Conservation (phyloP, 2,329 filamentous ascomycete species). For the Lithohypha guttulata region DNA sequence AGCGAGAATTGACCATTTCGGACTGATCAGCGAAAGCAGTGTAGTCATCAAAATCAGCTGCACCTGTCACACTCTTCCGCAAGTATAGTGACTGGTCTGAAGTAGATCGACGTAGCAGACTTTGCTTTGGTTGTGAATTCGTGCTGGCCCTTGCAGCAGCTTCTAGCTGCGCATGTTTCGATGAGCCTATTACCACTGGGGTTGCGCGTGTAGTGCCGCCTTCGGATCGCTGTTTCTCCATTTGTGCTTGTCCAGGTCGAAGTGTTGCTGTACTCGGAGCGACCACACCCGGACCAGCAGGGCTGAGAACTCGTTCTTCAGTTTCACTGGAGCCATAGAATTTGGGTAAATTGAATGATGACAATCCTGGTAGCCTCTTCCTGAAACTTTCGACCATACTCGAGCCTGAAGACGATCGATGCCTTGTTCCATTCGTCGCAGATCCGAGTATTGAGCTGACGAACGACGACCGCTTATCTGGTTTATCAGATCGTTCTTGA, state of each 20-base stretch:
- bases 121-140: background rate
- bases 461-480: conserved; percentile 3
- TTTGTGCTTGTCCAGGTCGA: background rate
- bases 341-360: conserved; percentile 19
- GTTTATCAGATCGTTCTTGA: too few relatives aligned
- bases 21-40: conserved; percentile 67
- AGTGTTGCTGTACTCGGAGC: background rate
- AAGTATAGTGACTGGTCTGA: conserved; percentile 69
- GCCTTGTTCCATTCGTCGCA: background rate
- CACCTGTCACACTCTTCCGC: conserved; percentile 62
- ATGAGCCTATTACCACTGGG: too few relatives aligned
- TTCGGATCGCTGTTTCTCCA: background rate
- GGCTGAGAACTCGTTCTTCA: background rate
- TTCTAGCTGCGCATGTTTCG: background rate
- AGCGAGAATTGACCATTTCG: conserved; percentile 75
- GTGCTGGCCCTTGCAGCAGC: background rate
- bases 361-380: conserved; percentile 29
- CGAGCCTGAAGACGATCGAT: conserved; percentile 5
- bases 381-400: conserved; percentile 20
- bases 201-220: too few relatives aligned
- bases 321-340: background rate
- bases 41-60: conserved; percentile 77
- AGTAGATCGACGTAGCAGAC: conserved; percentile 43
- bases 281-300: background rate
- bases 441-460: conserved; percentile 5